A percentile compares a stretch with the other conserved stretches of the same genome.
These are phyloP conservation scores for Helminthosporium solani DNA, from an alignment of 2,329 filamentous ascomycete genomes.

Conservation along the genomic window DNA sequence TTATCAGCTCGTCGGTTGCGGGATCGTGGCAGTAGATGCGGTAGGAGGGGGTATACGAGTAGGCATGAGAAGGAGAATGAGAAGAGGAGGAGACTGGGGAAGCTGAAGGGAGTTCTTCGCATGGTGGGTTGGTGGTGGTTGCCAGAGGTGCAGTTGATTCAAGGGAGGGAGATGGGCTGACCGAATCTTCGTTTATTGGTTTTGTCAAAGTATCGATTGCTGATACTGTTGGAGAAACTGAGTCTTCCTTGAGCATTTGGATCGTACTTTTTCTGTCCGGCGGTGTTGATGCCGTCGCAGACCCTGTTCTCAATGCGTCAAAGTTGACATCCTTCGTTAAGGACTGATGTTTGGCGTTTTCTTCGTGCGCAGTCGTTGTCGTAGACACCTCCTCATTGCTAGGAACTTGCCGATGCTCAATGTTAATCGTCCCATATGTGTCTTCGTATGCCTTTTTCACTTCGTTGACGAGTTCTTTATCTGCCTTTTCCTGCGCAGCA, in stretches of 20 bases:
- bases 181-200: too few relatives aligned
- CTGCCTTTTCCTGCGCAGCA: slow-evolving; percentile 14
- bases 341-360: background rate
- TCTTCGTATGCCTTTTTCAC: slow-evolving; percentile 31
- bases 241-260: slow-evolving; percentile 11
- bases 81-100: background rate
- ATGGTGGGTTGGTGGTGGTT: too few relatives aligned
- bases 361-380: background rate
- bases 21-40: slow-evolving; percentile 30
- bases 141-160: too few relatives aligned
- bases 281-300: background rate
- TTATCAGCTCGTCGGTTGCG: slow-evolving; percentile 24
- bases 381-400: slow-evolving; percentile 2
- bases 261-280: background rate
- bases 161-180: too few relatives aligned
- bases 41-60: background rate
- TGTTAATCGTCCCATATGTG: slow-evolving; percentile 25
- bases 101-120: background rate
- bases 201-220: background rate
- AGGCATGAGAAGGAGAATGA: background rate
- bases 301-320: background rate
- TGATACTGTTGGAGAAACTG: slow-evolving; percentile 4
- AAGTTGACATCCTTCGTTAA: background rate
- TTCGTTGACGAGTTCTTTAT: slow-evolving; percentile 25
- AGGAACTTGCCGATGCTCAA: slow-evolving; percentile 22